Percentiles rank a stretch among this genome's conserved stretches.
Evolutionary conservation across 371 early-diverging fungal genomes (phyloP).

Genomic region (Lichtheimia ramosa): DNA sequence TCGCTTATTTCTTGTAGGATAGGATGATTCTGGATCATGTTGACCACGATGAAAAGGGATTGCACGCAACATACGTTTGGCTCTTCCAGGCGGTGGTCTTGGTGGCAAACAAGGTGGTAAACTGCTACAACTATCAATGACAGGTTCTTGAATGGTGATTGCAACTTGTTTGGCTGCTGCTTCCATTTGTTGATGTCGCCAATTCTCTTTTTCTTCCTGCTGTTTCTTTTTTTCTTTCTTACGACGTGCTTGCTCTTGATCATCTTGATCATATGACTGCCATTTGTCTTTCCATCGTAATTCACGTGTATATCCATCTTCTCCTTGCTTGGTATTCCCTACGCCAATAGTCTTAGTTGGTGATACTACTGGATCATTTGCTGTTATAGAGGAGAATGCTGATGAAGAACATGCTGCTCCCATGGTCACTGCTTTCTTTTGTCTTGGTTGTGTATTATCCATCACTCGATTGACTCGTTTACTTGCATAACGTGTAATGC

Average conservation of each 20-base stretch:
- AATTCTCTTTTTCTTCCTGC: not conserved
- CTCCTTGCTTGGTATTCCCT: slow-evolving; percentile 5
- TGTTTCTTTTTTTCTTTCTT: not conserved
- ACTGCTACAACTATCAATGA: not conserved
- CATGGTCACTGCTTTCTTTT: not conserved
- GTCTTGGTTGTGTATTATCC: not conserved
- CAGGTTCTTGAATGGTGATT: slow-evolving; percentile 3
- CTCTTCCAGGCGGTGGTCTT: not conserved
- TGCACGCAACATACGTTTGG: no score
- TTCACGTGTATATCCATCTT: slow-evolving; percentile 8
- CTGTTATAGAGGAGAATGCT: not conserved
- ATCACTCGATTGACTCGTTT: not conserved
- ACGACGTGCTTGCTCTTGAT: not conserved
- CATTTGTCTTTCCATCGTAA: slow-evolving; percentile 11
- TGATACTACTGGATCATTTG: not conserved
- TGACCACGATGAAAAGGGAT: no score
- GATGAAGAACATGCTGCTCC: not conserved
- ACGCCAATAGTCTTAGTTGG: slow-evolving; percentile 5
- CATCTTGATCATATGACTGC: not conserved
- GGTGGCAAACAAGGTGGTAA: not conserved
- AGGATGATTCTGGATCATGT: not conserved
- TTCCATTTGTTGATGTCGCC: not conserved
- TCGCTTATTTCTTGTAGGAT: not conserved
- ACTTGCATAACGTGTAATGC: slow-evolving; percentile 8
- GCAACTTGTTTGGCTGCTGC: slow-evolving; percentile 7